These are phyloP conservation scores for Hericium coralloides DNA, from an alignment of 768 basidiomycete species.

Conservation along the genomic window DNA sequence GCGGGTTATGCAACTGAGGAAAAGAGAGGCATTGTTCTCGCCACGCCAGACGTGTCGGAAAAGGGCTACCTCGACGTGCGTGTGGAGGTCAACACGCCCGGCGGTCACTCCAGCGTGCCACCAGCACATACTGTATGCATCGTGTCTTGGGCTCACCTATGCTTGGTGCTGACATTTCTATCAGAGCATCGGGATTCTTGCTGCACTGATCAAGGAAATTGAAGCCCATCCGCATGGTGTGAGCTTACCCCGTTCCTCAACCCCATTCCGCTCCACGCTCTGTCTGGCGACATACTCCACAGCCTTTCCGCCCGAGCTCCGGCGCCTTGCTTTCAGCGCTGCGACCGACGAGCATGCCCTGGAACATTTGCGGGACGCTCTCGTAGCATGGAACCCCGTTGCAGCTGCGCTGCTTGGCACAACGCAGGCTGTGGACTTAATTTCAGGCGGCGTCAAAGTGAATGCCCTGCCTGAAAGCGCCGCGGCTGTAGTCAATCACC, in stretches of 20 bases:
- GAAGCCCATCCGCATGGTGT: not conserved
- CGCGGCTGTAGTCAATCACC: conserved; percentile 19
- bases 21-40: conserved; percentile 14
- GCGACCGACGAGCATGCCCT: conserved; percentile 16
- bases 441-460: conserved; percentile 30
- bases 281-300: conserved; percentile 3
- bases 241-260: conserved; percentile 1
- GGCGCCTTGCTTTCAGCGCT: conserved; percentile 1
- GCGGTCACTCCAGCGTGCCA: conserved; percentile 49
- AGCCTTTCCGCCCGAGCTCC: conserved; percentile 19
- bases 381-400: conserved; percentile 15
- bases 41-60: conserved; percentile 24
- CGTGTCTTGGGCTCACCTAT: not conserved
- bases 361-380: conserved; percentile 21
- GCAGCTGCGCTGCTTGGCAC: conserved; percentile 23
- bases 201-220: conserved; percentile 12
- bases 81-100: conserved; percentile 35
- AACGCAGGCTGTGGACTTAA: conserved; percentile 38
- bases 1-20: conserved; percentile 3
- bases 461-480: conserved; percentile 36
- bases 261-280: conserved; percentile 7
- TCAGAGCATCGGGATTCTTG: conserved; percentile 46
- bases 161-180: not conserved
- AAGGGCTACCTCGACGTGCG: conserved; percentile 36
- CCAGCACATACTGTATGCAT: conserved; percentile 39